Base-by-base conservation (phyloP, 164 flowering plant genomes). In the Hamamelis virginiana region DNA sequence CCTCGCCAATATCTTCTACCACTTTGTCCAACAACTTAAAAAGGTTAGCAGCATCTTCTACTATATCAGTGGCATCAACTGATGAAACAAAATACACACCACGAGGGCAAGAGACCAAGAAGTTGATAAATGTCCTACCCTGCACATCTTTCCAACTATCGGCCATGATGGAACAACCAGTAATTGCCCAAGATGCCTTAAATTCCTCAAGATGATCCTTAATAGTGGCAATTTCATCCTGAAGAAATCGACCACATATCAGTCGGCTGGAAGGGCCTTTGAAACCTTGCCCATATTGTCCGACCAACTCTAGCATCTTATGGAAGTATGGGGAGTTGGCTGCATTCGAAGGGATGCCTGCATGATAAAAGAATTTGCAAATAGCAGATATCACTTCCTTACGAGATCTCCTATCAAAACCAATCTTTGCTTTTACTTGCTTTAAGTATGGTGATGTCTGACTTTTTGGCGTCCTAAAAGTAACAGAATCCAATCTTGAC, bases 1-100 rank as follows among this genome's bases (percentile, higher is more conserved):
- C 91, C 82, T 87, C 91, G 41, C 91, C 91, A 53, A 88, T 83
- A 25, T 89, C 90, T 44, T 89, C 89, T 44, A 91, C 93, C 50
- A 89, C 90, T 76, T 76, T 77, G 72, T 89, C 92, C 53, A 91
- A 82, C 72, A 91, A 75, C 64, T 82, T 81, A 69, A 83, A 91
- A 50, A 91, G 82, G 47, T 61, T 80, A 25, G 74, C 21, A 52
- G 90, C 74, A 75, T 86, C 89, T 52, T 85, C 90, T 33, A 82
- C 69, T 43, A 82, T 50, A 46, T 84, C 85, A 11, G 90, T 83
- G 57, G 87, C 88, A 81, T 91, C 94, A 57, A 85, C 78, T 46
- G 94, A 85, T 68, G 86, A 80, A 63, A 88, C 81, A 76, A 88
- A 89, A 69, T 83, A 80, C 6, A 80, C 67, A 61, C 91, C 93